Evolutionary conservation across 257 asterid genomes (phyloP).

Genomic region (Rehmannia glutinosa): DNA sequence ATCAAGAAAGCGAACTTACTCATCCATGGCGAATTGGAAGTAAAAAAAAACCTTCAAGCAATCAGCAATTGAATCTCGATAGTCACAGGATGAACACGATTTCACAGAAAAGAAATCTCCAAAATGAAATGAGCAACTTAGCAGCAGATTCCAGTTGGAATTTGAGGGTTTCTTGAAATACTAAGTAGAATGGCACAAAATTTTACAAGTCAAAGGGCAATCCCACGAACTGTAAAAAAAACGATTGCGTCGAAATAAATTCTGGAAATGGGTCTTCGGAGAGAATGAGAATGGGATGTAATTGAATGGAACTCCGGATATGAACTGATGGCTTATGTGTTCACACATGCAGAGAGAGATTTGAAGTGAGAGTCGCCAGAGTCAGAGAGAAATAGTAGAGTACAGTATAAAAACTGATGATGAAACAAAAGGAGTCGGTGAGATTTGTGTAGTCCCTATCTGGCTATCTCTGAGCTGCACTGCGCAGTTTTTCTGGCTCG

Average conservation of each 20-base stretch:
- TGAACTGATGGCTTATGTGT: conserved; percentile 8
- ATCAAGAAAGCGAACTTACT: conserved; percentile 30
- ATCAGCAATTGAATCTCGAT: conserved; percentile 22
- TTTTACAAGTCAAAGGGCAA: conserved; percentile 9
- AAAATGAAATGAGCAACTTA: conserved; percentile 3
- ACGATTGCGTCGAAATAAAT: neutral
- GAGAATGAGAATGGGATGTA: neutral
- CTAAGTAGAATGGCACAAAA: conserved; percentile 3
- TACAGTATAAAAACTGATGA: neutral
- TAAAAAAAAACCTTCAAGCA: conserved; percentile 16
- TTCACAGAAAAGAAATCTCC: neutral
- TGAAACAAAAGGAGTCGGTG: neutral
- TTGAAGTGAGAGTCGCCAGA: conserved; percentile 3
- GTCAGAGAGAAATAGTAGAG: neutral
- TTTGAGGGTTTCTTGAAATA: conserved; percentile 12
- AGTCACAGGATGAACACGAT: neutral
- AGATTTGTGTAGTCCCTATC: conserved; percentile 14
- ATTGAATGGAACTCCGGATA: conserved; percentile 3
- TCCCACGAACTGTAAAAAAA: neutral
- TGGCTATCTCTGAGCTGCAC: neutral
- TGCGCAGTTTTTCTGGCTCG: neutral
- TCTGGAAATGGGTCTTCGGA: conserved; percentile 3
- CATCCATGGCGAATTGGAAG: conserved; percentile 42
- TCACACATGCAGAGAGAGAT: conserved; percentile 10
- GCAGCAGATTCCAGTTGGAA: conserved; percentile 15